A percentile compares a stretch with the other conserved stretches of the same genome.
Evolutionary conservation across 2,329 filamentous ascomycete species (phyloP).

Genomic region (Ceratocystiopsis sp.): DNA sequence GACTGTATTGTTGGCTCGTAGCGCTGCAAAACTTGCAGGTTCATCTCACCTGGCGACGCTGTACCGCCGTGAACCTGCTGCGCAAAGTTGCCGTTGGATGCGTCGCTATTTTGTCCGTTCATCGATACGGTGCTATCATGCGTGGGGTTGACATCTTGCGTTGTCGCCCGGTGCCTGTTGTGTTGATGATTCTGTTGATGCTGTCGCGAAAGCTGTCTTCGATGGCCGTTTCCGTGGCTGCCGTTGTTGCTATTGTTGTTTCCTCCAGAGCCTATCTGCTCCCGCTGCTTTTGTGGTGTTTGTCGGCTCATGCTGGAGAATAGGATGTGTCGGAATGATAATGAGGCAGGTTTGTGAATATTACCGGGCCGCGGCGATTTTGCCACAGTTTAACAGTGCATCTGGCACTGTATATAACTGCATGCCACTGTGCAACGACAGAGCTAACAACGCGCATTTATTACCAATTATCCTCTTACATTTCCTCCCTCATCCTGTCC

Average conservation of each 20-base stretch:
- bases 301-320: conserved; percentile 23
- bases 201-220: neutral
- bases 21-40: conserved; percentile 66
- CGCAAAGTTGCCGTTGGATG: neutral
- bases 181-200: conserved; percentile 18
- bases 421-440: too few relatives aligned
- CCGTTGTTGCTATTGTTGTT: conserved; percentile 9
- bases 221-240: conserved; percentile 10
- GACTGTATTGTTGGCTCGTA: conserved; percentile 58
- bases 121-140: too few relatives aligned
- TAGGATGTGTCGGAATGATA: neutral
- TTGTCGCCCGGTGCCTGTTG: conserved; percentile 9
- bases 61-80: conserved; percentile 24
- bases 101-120: too few relatives aligned
- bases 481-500: too few relatives aligned
- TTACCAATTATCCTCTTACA: too few relatives aligned
- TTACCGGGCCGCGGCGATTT: too few relatives aligned
- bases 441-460: too few relatives aligned
- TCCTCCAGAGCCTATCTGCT: conserved; percentile 11
- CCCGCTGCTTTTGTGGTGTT: conserved; percentile 20
- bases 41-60: conserved; percentile 57
- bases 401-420: too few relatives aligned
- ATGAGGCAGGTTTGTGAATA: neutral
- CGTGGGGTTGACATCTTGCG: too few relatives aligned
- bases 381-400: too few relatives aligned